A percentile compares a stretch with the other conserved stretches of the same genome.
Conservation (phyloP, 2,329 filamentous ascomycete species). For the Colletotrichum australisinense region DNA sequence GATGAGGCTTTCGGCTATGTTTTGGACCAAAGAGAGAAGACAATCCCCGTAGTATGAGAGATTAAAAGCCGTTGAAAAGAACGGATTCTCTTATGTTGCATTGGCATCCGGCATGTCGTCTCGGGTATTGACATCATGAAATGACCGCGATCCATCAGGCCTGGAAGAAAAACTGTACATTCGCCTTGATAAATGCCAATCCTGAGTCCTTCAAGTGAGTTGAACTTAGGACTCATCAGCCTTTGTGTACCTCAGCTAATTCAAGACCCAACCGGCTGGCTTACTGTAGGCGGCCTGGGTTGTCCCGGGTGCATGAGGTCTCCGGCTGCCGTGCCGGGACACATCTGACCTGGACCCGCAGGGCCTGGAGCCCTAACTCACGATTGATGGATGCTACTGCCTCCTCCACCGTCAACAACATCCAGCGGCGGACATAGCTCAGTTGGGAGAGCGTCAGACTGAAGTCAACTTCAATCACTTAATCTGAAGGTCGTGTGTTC, state of each 20-base stretch:
- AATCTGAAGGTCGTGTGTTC: constrained; percentile 35
- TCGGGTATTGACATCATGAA: too few relatives aligned
- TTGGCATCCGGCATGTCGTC: background rate
- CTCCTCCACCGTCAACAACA: fast-evolving
- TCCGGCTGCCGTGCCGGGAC: background rate
- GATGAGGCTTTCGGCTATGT: constrained; percentile 56
- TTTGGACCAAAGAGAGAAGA: background rate
- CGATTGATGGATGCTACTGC: fast-evolving
- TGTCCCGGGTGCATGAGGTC: background rate
- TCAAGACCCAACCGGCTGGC: too few relatives aligned
- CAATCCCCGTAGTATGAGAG: background rate
- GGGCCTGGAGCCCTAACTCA: constrained; percentile 9
- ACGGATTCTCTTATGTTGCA: background rate
- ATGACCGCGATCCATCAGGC: too few relatives aligned
- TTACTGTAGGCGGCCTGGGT: background rate
- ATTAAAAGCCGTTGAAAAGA: background rate
- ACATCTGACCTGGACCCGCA: background rate
- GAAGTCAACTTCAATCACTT: constrained; percentile 32
- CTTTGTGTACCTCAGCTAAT: too few relatives aligned
- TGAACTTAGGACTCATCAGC: too few relatives aligned
- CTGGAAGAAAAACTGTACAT: too few relatives aligned
- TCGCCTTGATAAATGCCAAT: too few relatives aligned
- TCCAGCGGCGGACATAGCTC: constrained; percentile 34
- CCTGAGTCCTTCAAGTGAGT: too few relatives aligned
- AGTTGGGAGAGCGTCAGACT: constrained; percentile 36